Base-by-base conservation (phyloP, 1,139 yeast genomes). In the Candida tropicalis region DNA sequence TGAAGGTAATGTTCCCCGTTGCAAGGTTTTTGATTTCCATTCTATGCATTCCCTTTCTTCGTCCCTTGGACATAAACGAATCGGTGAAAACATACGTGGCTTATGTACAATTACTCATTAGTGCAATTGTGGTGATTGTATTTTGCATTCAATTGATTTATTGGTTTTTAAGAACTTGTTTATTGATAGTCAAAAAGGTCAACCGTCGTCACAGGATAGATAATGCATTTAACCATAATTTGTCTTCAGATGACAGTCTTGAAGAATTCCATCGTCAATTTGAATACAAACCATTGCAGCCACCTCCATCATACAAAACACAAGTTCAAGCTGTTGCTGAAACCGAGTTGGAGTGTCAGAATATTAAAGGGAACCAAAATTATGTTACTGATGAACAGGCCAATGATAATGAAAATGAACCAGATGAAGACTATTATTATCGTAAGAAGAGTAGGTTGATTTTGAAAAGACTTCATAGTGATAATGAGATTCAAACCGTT, bases 21-120 rank as follows among this genome's bases (percentile, higher is more conserved):
- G 73, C 76, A 1, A 63, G 69, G 40, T 53, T 75, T 3, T 35
- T 72, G 4, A 66, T 69, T 12, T 62, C 77, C 0, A 40, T 71
- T 2, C 55, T 77, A 35, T 70, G 73, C 45, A 60, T 76, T n/a
- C 73, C 79, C 1, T 75, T 63, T 42, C 59, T 76, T 32, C 51
- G 52, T 12, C 55, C 57, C 23, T 50, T 77, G 22, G 52, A 62
- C 16, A 49, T 63, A 3, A 54, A 64, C 16, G 81, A 75, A 46
- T 49, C 55, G 0, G 47, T 56, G 1, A 57, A 77, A 38, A 70
- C 78, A 0, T 58, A 65, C 42, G 65, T 75, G 29, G 73, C 77
- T 0, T 73, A 65, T 53, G 63, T 64, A 0, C 78, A 75, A 41
- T 55, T 75, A 23, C 32, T 64, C 5, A 58, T 76, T 13, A 80